Conservation (phyloP, 1,284 basidiomycete species). For the Anthracocystis panici-leucophaei region DNA sequence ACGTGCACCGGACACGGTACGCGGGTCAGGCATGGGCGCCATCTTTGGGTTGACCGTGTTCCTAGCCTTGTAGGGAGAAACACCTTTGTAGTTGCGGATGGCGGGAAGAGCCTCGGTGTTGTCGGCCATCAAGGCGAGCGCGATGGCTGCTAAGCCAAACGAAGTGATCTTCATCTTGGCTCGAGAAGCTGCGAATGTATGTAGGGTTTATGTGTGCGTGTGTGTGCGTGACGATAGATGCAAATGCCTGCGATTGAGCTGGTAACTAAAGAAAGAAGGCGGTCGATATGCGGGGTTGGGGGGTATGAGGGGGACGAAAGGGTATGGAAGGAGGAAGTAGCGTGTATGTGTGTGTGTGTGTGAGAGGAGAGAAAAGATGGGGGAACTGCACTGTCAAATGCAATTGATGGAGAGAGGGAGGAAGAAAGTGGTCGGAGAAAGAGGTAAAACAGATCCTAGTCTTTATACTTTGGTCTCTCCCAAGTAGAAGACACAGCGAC, state of each 20-base stretch:
- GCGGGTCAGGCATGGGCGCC: slow-evolving; percentile 40
- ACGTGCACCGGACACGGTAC: slow-evolving; percentile 31
- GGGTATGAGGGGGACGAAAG: background rate
- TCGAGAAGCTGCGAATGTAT: background rate
- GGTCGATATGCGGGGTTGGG: slow-evolving; percentile 5
- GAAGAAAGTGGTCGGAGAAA: slow-evolving; percentile 19
- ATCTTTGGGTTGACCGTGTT: slow-evolving; percentile 25
- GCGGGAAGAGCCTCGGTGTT: slow-evolving; percentile 47
- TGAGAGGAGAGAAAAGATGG: slow-evolving; percentile 15
- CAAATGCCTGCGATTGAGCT: background rate
- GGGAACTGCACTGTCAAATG: slow-evolving; percentile 32
- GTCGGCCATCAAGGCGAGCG: slow-evolving; percentile 47
- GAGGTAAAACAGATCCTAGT: slow-evolving; percentile 5
- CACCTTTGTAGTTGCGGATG: slow-evolving; percentile 46
- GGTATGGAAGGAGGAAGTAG: slow-evolving; percentile 6
- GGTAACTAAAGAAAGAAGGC: slow-evolving; percentile 5
- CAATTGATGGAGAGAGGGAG: slow-evolving; percentile 40
- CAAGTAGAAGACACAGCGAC: slow-evolving; percentile 12
- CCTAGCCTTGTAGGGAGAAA: slow-evolving; percentile 41
- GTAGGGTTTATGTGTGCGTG: background rate
- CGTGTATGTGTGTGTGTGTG: background rate
- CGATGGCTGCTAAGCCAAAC: slow-evolving; percentile 45
- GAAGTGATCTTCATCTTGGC: slow-evolving; percentile 50
- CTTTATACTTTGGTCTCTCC: slow-evolving; percentile 29
- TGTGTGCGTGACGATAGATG: background rate